Evolutionary conservation across 2,329 filamentous ascomycete genomes (phyloP).

Genomic region (Phialophora verrucosa): DNA sequence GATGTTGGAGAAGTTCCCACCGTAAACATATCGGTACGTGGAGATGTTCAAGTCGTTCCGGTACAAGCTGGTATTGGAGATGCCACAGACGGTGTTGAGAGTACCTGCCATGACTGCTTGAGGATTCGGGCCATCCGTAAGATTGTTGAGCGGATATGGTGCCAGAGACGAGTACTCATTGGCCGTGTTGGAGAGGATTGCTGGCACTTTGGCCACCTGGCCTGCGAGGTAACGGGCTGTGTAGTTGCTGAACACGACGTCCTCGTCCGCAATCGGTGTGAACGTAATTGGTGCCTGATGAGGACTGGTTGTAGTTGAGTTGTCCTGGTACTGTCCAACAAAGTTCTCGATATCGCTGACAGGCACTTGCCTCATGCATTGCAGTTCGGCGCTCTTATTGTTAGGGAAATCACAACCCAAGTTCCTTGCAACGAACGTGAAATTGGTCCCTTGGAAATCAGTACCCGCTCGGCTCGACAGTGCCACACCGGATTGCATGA

Average conservation of each 20-base stretch:
- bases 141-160: slow-evolving; percentile 12
- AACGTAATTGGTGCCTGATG: slow-evolving; percentile 34
- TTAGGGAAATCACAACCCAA: slow-evolving; percentile 40
- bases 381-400: slow-evolving; percentile 39
- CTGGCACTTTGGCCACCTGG: slow-evolving; percentile 34
- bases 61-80: slow-evolving; percentile 13
- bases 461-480: slow-evolving; percentile 21
- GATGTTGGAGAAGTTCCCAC: slow-evolving; percentile 52
- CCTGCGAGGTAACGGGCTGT: slow-evolving; percentile 33
- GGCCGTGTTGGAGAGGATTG: slow-evolving; percentile 27
- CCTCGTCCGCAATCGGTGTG: slow-evolving; percentile 40
- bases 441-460: slow-evolving; percentile 39
- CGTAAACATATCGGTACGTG: slow-evolving; percentile 51
- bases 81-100: slow-evolving; percentile 17
- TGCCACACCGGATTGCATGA: slow-evolving; percentile 16
- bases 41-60: slow-evolving; percentile 39
- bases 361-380: slow-evolving; percentile 42
- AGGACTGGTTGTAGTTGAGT: slow-evolving; percentile 16
- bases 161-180: slow-evolving; percentile 15
- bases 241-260: slow-evolving; percentile 42
- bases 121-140: slow-evolving; percentile 11
- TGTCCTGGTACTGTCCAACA: slow-evolving; percentile 39
- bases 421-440: slow-evolving; percentile 42
- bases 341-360: slow-evolving; percentile 41
- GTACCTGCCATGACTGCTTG: slow-evolving; percentile 11